Evolutionary conservation across 208 protist species (phyloP).

Genomic region (Acanthamoeba pearcei): DNA sequence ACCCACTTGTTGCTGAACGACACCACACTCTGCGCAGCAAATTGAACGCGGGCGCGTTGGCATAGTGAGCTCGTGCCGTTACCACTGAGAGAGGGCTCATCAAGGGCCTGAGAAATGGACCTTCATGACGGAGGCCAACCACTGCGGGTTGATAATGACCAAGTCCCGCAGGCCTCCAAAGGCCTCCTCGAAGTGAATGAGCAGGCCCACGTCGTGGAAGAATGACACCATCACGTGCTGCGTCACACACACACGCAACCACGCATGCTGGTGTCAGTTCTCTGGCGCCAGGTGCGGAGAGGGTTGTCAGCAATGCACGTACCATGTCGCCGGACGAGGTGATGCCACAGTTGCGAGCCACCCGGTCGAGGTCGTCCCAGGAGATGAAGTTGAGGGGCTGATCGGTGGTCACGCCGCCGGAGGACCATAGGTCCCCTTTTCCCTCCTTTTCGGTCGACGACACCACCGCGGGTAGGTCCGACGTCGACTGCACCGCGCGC

Average conservation of each 20-base stretch:
- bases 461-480: neutral
- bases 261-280: neutral
- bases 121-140: slow-evolving; percentile 76
- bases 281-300: neutral
- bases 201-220: slow-evolving; percentile 52
- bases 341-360: slow-evolving; percentile 26
- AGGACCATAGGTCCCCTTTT: slow-evolving; percentile 25
- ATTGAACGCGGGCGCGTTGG: neutral
- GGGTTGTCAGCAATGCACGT: neutral
- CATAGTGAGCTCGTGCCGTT: neutral
- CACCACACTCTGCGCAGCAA: neutral
- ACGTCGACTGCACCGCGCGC: slow-evolving; percentile 3
- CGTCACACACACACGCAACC: neutral
- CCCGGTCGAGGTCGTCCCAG: slow-evolving; percentile 16
- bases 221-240: slow-evolving; percentile 54
- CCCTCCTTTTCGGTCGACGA: neutral
- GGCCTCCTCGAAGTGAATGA: slow-evolving; percentile 57
- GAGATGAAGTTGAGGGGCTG: slow-evolving; percentile 48
- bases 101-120: neutral
- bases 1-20: slow-evolving; percentile 72
- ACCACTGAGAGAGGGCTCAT: neutral
- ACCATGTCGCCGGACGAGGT: neutral
- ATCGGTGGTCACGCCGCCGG: neutral
- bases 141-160: slow-evolving; percentile 65
- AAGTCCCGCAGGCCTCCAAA: slow-evolving; percentile 25